A percentile compares a stretch with the other conserved stretches of the same genome.
Evolutionary conservation across 1,284 basidiomycete genomes (phyloP).

Genomic region (Ganoderma lingzhi): DNA sequence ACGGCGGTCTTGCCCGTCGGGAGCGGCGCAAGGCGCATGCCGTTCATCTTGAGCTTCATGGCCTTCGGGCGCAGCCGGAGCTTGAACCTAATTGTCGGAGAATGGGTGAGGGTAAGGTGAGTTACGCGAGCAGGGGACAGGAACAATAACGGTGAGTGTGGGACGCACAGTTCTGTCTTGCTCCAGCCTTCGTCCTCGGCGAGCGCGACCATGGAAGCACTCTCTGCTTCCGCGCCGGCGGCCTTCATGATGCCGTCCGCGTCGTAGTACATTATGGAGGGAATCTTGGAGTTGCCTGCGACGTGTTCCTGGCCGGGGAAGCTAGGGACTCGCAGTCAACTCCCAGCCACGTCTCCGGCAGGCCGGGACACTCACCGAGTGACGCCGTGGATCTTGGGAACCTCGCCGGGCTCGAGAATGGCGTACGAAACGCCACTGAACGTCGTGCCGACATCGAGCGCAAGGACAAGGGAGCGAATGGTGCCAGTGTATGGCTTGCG

Average conservation of each 20-base stretch:
- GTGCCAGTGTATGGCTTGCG: conserved; percentile 76
- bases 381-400: conserved; percentile 77
- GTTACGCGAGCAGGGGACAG: not conserved
- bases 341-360: conserved; percentile 15
- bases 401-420: conserved; percentile 75
- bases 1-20: conserved; percentile 72
- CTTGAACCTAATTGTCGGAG: conserved; percentile 64
- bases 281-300: conserved; percentile 84
- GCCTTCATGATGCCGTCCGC: conserved; percentile 66
- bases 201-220: conserved; percentile 58
- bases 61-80: conserved; percentile 75
- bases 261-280: conserved; percentile 78
- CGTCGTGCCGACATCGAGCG: conserved; percentile 80
- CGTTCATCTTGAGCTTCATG: conserved; percentile 83
- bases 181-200: conserved; percentile 81
- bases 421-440: conserved; percentile 82
- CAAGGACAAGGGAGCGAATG: conserved; percentile 70
- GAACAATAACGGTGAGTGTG: conserved; percentile 13
- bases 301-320: conserved; percentile 85
- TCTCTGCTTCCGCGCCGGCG: conserved; percentile 79
- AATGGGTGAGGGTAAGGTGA: conserved; percentile 13
- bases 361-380: conserved; percentile 62
- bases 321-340: conserved; percentile 43
- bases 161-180: conserved; percentile 72
- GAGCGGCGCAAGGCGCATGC: conserved; percentile 73